Conservation (phyloP, 345 rosid genomes). For the Citrus hindsii region DNA sequence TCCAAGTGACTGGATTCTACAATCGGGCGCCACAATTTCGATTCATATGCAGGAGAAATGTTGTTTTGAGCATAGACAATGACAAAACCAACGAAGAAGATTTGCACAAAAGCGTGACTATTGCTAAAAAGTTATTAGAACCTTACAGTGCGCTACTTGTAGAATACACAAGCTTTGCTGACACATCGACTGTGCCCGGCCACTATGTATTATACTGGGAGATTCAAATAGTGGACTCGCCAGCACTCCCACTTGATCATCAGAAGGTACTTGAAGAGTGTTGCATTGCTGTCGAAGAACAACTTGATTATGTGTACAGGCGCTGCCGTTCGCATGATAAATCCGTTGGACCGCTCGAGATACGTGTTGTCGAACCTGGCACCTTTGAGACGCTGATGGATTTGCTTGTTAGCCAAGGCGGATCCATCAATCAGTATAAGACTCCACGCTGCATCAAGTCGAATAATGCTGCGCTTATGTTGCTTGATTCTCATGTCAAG, state of each 20-base stretch:
- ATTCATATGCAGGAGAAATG: conserved; percentile 64
- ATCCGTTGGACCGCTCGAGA: conserved; percentile 57
- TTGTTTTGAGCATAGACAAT: conserved; percentile 58
- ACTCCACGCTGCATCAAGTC: conserved; percentile 65
- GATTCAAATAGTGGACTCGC: conserved; percentile 18
- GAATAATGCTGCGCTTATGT: conserved; percentile 31
- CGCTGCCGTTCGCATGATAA: conserved; percentile 53
- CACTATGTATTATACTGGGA: conserved; percentile 70
- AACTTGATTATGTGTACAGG: conserved; percentile 54
- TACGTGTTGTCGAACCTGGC: conserved; percentile 50
- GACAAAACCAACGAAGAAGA: conserved; percentile 72
- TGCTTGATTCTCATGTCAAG: conserved; percentile 52
- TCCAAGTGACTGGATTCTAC: conserved; percentile 58
- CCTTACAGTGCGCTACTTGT: conserved; percentile 44
- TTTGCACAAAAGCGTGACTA: conserved; percentile 50
- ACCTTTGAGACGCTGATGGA: conserved; percentile 62
- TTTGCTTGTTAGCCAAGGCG: conserved; percentile 52
- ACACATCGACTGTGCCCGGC: conserved; percentile 54
- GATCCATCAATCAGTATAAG: conserved; percentile 64
- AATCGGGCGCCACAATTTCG: conserved; percentile 61
- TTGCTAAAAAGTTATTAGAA: conserved; percentile 47
- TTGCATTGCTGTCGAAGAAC: conserved; percentile 53
- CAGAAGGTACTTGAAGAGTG: conserved; percentile 42
- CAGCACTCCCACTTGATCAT: conserved; percentile 18
- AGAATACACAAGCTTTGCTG: conserved; percentile 64